These are phyloP conservation scores for Cyanidioschyzon merolae DNA, from an alignment of 23 red algal genomes.

Conservation along the genomic window DNA sequence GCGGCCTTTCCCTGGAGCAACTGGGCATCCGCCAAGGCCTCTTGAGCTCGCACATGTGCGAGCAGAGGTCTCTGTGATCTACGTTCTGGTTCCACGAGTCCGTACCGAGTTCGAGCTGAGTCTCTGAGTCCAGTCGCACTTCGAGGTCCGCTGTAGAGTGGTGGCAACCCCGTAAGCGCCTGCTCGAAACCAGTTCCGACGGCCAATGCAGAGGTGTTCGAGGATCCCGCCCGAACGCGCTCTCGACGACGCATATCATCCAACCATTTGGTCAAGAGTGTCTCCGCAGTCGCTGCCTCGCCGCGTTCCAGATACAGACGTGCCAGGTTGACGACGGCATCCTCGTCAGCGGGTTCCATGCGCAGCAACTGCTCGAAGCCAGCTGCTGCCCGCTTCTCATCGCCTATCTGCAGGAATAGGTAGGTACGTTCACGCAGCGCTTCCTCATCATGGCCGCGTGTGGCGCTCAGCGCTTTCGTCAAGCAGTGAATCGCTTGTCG, in stretches of 20 bases:
- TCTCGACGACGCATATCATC: neutral
- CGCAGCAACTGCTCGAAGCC: neutral
- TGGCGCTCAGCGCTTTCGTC: neutral
- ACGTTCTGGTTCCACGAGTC: neutral
- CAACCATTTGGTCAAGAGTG: neutral
- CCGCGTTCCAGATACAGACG: neutral
- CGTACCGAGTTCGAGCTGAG: no score
- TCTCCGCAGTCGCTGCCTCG: neutral
- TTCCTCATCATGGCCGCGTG: neutral
- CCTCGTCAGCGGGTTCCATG: neutral
- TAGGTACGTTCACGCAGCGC: neutral
- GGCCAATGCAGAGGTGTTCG: neutral
- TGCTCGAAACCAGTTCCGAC: neutral
- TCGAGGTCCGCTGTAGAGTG: neutral
- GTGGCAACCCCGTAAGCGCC: neutral
- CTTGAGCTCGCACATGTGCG: neutral
- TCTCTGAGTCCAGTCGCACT: no score
- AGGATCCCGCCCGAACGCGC: neutral
- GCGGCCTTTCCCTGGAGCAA: neutral
- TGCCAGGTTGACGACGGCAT: neutral
- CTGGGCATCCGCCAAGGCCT: neutral
- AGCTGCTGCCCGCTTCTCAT: neutral
- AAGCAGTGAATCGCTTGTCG: conserved; percentile 9
- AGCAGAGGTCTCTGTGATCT: neutral
- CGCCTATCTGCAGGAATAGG: neutral